Percentiles rank a stretch among this genome's conserved stretches.
Conservation (phyloP, 345 rosid species). For the Boechera divaricarpa region DNA sequence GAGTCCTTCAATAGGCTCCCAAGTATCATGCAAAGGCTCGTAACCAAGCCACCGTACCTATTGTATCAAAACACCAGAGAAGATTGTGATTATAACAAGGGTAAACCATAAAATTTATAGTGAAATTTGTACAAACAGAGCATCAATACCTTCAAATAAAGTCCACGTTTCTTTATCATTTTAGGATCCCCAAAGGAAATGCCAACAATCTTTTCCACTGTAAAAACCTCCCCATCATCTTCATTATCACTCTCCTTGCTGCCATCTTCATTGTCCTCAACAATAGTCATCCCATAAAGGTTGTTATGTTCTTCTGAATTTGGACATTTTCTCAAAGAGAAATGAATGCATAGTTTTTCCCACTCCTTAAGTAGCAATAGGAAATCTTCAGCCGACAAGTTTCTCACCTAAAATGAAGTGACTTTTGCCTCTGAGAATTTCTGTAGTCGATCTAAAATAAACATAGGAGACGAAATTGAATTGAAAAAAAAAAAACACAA, state of each 20-base stretch:
- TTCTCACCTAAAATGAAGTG: conserved; percentile 59
- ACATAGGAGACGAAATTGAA: background rate
- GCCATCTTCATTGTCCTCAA: conserved; percentile 38
- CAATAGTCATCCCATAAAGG: conserved; percentile 35
- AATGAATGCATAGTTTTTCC: conserved; percentile 58
- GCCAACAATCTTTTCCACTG: conserved; percentile 55
- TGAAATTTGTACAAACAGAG: conserved; percentile 8
- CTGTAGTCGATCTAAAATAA: background rate
- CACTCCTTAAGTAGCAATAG: conserved; percentile 62
- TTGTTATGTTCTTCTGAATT: conserved; percentile 34
- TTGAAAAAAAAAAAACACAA: background rate
- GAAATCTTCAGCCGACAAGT: conserved; percentile 69
- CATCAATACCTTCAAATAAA: conserved; percentile 61
- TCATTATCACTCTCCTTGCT: conserved; percentile 41
- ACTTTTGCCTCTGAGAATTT: background rate
- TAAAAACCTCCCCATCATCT: conserved; percentile 54
- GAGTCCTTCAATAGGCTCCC: conserved; percentile 72
- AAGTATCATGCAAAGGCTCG: conserved; percentile 57
- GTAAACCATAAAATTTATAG: background rate
- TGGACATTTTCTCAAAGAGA: conserved; percentile 46
- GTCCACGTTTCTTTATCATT: conserved; percentile 39
- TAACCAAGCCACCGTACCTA: conserved; percentile 77
- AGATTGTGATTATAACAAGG: background rate
- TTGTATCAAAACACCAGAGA: conserved; percentile 6
- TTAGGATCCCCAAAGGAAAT: conserved; percentile 65